A percentile compares a stretch with the other conserved stretches of the same genome.
Conservation (phyloP, 2,329 filamentous ascomycete species). For the Nakataea oryzae region DNA sequence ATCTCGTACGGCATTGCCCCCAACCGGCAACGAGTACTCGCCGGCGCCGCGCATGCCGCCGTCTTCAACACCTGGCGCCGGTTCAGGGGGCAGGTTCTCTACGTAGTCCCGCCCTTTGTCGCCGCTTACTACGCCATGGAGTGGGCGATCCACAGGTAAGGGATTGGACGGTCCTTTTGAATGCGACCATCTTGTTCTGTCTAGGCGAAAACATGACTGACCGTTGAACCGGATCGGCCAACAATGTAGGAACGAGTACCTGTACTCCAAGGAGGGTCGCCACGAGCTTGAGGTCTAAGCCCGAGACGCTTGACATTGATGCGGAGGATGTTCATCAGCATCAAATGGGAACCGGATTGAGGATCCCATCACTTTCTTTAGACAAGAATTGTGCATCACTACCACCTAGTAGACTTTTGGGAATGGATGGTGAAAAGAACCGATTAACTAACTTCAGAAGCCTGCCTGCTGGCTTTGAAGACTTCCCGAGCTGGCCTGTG, state of each 20-base stretch:
- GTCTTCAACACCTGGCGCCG: slow-evolving; percentile 95
- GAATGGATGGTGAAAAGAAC: neutral
- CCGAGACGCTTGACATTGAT: slow-evolving; percentile 14
- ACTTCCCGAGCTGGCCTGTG: neutral
- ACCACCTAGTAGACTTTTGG: slow-evolving; percentile 2
- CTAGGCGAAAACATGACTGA: neutral
- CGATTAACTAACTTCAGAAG: neutral
- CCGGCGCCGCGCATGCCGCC: slow-evolving; percentile 66
- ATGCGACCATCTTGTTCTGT: neutral
- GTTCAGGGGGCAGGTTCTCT: slow-evolving; percentile 77
- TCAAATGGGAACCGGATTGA: neutral
- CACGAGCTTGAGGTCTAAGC: slow-evolving; percentile 36
- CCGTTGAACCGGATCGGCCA: neutral
- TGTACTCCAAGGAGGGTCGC: slow-evolving; percentile 70
- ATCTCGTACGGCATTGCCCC: slow-evolving; percentile 65
- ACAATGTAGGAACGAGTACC: slow-evolving; percentile 60
- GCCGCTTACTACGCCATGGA: slow-evolving; percentile 72
- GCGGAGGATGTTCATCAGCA: neutral
- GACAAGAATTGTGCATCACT: slow-evolving; percentile 6
- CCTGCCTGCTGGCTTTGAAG: neutral
- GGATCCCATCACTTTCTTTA: neutral
- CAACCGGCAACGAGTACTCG: slow-evolving; percentile 84
- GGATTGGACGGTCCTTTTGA: neutral
- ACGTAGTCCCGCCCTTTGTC: slow-evolving; percentile 71
- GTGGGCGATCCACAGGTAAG: slow-evolving; percentile 87